These are phyloP conservation scores for Gomphus sp. DNA, from an alignment of 1,284 basidiomycete species.

Conservation along the genomic window DNA sequence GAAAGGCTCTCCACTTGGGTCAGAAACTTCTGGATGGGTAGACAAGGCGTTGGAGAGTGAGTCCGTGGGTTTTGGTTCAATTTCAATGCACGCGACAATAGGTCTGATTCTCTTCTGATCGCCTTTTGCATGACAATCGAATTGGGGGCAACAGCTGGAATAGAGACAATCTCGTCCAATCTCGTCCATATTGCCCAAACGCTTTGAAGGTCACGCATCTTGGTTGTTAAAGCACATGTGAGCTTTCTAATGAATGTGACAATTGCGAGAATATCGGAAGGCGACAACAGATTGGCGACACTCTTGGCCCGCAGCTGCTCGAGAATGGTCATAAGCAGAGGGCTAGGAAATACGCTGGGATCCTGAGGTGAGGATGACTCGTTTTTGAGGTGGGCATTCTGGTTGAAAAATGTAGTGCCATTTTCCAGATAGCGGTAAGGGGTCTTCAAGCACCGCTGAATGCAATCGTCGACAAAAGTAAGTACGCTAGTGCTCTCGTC, in stretches of 20 bases:
- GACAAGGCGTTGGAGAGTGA: not conserved
- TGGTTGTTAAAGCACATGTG: conserved; percentile 45
- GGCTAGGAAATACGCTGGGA: conserved; percentile 39
- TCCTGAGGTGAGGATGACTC: conserved; percentile 1
- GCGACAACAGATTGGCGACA: conserved; percentile 37
- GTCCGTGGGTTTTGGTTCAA: conserved; percentile 17
- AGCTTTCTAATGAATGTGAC: conserved; percentile 56
- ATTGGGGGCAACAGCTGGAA: conserved; percentile 20
- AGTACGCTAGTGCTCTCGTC: conserved; percentile 55
- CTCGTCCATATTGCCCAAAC: conserved; percentile 23
- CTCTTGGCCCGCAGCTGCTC: conserved; percentile 69
- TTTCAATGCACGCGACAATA: conserved; percentile 26
- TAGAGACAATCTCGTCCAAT: conserved; percentile 25
- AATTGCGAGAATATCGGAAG: conserved; percentile 55
- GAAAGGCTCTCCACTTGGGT: conserved; percentile 34
- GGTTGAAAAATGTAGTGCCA: conserved; percentile 25
- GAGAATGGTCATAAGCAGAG: conserved; percentile 65
- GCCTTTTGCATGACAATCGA: conserved; percentile 33
- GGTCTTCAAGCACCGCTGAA: conserved; percentile 76
- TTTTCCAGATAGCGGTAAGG: conserved; percentile 86
- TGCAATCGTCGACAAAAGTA: conserved; percentile 78
- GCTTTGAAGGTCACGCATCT: conserved; percentile 36
- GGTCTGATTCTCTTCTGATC: conserved; percentile 35
- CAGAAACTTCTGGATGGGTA: conserved; percentile 25
- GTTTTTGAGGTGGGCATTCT: conserved; percentile 12